These are phyloP conservation scores for Lepraria neglecta DNA, from an alignment of 495 filamentous ascomycete genomes.

Conservation along the genomic window DNA sequence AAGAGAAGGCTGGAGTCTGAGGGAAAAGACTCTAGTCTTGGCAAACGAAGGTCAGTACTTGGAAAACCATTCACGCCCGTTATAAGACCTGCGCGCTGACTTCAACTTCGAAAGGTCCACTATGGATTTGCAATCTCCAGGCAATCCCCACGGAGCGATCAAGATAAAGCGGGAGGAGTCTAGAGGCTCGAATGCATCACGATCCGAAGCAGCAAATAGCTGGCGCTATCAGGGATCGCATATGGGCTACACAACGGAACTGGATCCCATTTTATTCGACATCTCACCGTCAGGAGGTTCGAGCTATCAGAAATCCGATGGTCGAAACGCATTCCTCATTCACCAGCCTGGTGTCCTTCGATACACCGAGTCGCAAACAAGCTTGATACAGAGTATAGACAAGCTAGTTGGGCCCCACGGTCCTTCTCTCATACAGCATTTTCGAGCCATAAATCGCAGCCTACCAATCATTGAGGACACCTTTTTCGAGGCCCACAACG, in stretches of 20 bases:
- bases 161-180: slow-evolving; percentile 30
- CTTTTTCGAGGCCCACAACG: slow-evolving; percentile 76
- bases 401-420: slow-evolving; percentile 76
- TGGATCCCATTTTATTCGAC: slow-evolving; percentile 48
- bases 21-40: slow-evolving; percentile 33
- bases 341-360: slow-evolving; percentile 39
- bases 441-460: slow-evolving; percentile 84
- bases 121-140: slow-evolving; percentile 15
- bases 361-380: slow-evolving; percentile 40
- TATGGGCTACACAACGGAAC: slow-evolving; percentile 49
- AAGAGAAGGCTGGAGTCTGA: slow-evolving; percentile 59
- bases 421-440: slow-evolving; percentile 72
- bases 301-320: slow-evolving; percentile 64
- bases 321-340: slow-evolving; percentile 78
- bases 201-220: slow-evolving; percentile 35
- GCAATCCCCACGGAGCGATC: slow-evolving; percentile 20
- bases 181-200: slow-evolving; percentile 28
- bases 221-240: slow-evolving; percentile 46
- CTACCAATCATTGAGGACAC: slow-evolving; percentile 87
- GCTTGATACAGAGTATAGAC: slow-evolving; percentile 75
- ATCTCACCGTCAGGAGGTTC: slow-evolving; percentile 41
- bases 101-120: slow-evolving; percentile 6
- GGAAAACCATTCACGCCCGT: too few relatives aligned
- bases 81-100: neutral
- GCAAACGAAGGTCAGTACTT: slow-evolving; percentile 41